phyloP scores from a whole-genome alignment of 169 alveolate species.

The Perkinsus olseni region DNA sequence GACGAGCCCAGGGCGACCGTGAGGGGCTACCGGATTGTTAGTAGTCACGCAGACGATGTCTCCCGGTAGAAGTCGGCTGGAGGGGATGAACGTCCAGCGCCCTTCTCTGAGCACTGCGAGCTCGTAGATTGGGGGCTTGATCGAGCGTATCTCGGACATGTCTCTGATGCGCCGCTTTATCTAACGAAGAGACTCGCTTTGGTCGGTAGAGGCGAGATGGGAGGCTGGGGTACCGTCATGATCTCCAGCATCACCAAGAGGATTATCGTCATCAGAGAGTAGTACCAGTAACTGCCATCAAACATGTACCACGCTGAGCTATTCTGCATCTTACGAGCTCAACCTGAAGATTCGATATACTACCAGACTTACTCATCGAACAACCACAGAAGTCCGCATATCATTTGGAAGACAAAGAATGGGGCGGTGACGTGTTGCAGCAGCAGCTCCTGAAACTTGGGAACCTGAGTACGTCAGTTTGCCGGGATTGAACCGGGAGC shows the following conservation, averaged over 20 bases:
- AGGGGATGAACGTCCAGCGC: constrained; percentile 34
- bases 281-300: constrained; percentile 31
- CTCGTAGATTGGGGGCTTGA: neutral
- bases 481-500: neutral
- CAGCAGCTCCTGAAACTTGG: constrained; percentile 76
- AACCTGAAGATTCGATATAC: neutral
- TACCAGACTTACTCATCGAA: constrained; percentile 80
- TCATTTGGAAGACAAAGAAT: constrained; percentile 89
- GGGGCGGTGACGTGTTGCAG: constrained; percentile 90
- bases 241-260: constrained; percentile 72
- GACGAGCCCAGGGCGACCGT: neutral
- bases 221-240: constrained; percentile 10
- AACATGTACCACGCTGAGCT: neutral
- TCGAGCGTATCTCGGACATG: neutral
- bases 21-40: neutral
- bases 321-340: neutral
- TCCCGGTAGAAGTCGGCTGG: constrained; percentile 55
- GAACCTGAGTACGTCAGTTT: constrained; percentile 52
- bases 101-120: constrained; percentile 22
- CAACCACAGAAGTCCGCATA: constrained; percentile 87
- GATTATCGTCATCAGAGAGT: constrained; percentile 76
- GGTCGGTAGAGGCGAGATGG: no score
- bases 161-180: neutral
- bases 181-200: neutral
- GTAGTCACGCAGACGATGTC: constrained; percentile 21